A percentile compares a stretch with the other conserved stretches of the same genome.
Conservation (phyloP, 1,139 yeast genomes). For the Blastobotrys ciferrii region DNA sequence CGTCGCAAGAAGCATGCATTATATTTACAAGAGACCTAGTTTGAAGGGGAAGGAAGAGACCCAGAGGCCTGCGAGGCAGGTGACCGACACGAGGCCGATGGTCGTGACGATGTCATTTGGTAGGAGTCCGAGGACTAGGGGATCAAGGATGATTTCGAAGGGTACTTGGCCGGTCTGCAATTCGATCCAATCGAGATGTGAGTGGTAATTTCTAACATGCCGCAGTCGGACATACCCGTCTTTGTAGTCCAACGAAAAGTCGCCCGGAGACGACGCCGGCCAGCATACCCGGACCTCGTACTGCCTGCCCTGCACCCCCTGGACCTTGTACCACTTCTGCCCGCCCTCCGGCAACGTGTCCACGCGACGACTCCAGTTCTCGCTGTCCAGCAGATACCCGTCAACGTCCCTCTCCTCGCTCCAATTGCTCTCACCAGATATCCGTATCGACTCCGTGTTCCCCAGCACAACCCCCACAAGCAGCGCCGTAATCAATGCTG, state of each 20-base stretch:
- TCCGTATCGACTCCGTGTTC: slow-evolving; percentile 18
- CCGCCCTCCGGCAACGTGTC: slow-evolving; percentile 9
- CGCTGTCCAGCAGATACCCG: slow-evolving; percentile 2
- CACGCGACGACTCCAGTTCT: neutral
- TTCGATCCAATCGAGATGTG: slow-evolving; percentile 20
- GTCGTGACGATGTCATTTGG: slow-evolving; percentile 28
- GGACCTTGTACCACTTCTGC: slow-evolving; percentile 11
- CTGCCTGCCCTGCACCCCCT: slow-evolving; percentile 20
- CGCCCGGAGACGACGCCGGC: slow-evolving; percentile 39
- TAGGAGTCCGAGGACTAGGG: slow-evolving; percentile 25
- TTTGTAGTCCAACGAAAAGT: slow-evolving; percentile 26
- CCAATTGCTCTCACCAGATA: slow-evolving; percentile 7
- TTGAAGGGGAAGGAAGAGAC: slow-evolving; percentile 1
- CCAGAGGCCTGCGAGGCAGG: slow-evolving; percentile 16
- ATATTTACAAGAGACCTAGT: neutral
- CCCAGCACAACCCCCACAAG: slow-evolving; percentile 10
- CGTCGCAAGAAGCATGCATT: no score
- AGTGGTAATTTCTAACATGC: slow-evolving; percentile 22
- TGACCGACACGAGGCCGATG: slow-evolving; percentile 23
- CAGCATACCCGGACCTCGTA: slow-evolving; percentile 38
- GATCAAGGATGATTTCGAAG: slow-evolving; percentile 28
- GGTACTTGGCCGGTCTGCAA: slow-evolving; percentile 24
- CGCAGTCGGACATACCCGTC: slow-evolving; percentile 21
- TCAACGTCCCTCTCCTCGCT: neutral
- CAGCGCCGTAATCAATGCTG: neutral